A percentile compares a stretch with the other conserved stretches of the same genome.
These are phyloP conservation scores for Maudiozyma pseudohumilis DNA, from an alignment of 805 yeast genomes.

Conservation along the genomic window DNA sequence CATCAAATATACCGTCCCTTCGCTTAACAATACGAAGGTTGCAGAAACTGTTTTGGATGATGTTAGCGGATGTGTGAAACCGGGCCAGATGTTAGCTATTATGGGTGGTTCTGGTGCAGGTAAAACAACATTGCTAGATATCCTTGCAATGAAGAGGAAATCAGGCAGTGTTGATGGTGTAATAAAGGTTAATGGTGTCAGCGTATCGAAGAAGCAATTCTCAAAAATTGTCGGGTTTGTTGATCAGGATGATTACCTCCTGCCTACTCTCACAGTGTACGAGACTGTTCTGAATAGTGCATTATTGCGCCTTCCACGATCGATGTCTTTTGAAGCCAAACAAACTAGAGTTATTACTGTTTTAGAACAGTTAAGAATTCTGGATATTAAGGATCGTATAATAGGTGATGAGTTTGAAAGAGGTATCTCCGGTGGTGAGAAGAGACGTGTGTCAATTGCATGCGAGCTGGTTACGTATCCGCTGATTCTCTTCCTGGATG, in stretches of 20 bases:
- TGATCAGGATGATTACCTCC: slow-evolving; percentile 85
- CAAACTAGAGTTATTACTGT: slow-evolving; percentile 76
- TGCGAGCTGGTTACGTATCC: slow-evolving; percentile 90
- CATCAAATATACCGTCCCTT: slow-evolving; percentile 40
- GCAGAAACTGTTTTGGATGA: slow-evolving; percentile 41
- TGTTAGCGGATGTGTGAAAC: slow-evolving; percentile 68
- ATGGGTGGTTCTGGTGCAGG: slow-evolving; percentile 99
- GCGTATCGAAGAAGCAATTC: slow-evolving; percentile 34
- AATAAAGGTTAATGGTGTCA: slow-evolving; percentile 62
- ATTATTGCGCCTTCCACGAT: slow-evolving; percentile 68
- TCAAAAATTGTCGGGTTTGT: slow-evolving; percentile 81
- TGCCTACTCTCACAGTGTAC: slow-evolving; percentile 90
- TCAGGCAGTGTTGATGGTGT: slow-evolving; percentile 61
- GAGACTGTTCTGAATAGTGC: slow-evolving; percentile 95
- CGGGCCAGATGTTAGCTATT: slow-evolving; percentile 86
- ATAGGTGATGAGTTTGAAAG: slow-evolving; percentile 85
- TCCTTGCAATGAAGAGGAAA: slow-evolving; percentile 80
- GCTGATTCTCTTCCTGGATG: slow-evolving; percentile 71
- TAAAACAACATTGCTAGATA: slow-evolving; percentile 86
- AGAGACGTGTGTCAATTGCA: slow-evolving; percentile 84
- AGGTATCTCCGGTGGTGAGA: slow-evolving; percentile 81
- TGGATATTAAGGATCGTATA: slow-evolving; percentile 70
- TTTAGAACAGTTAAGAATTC: slow-evolving; percentile 72
- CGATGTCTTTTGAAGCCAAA: slow-evolving; percentile 67
- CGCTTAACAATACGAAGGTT: slow-evolving; percentile 3